These are phyloP conservation scores for Xylariaceae sp. DNA, from an alignment of 2,329 filamentous ascomycete genomes.

Conservation along the genomic window DNA sequence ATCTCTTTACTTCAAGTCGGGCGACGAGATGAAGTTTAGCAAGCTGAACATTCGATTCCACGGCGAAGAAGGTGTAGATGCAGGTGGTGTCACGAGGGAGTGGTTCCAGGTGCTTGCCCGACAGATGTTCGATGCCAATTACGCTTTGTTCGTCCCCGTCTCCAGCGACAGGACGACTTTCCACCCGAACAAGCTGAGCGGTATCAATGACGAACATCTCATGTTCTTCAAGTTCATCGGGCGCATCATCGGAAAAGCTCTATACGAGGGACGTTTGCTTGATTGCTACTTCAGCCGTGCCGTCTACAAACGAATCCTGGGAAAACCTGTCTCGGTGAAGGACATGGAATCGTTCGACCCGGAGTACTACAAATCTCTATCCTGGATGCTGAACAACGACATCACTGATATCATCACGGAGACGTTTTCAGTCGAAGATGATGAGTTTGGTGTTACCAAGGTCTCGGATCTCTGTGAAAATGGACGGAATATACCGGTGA, in stretches of 20 bases:
- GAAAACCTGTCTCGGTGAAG: constrained; percentile 93
- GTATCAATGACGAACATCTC: constrained; percentile 90
- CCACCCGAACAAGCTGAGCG: constrained; percentile 92
- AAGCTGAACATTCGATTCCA: constrained; percentile 98
- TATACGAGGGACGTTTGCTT: constrained; percentile 91
- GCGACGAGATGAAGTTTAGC: constrained; percentile 97
- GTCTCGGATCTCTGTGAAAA: constrained; percentile 81
- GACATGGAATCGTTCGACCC: constrained; percentile 99
- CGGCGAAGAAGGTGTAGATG: constrained; percentile 95
- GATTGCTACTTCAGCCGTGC: constrained; percentile 99
- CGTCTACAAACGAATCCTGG: constrained; percentile 95
- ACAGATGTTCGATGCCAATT: constrained; percentile 99
- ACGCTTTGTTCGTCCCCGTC: constrained; percentile 91
- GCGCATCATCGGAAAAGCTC: constrained; percentile 93
- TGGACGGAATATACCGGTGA: constrained; percentile 87
- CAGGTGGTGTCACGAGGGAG: constrained; percentile 93
- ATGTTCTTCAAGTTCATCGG: constrained; percentile 99
- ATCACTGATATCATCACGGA: constrained; percentile 97
- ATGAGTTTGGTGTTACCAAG: constrained; percentile 86
- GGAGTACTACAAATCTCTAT: constrained; percentile 96
- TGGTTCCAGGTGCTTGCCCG: constrained; percentile 98
- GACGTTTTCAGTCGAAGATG: constrained; percentile 89
- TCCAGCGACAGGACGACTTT: constrained; percentile 97
- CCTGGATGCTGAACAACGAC: constrained; percentile 98
- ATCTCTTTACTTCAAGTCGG: constrained; percentile 93